phyloP scores from a whole-genome alignment of 768 basidiomycete species.

The Suillus cothurnatus region DNA sequence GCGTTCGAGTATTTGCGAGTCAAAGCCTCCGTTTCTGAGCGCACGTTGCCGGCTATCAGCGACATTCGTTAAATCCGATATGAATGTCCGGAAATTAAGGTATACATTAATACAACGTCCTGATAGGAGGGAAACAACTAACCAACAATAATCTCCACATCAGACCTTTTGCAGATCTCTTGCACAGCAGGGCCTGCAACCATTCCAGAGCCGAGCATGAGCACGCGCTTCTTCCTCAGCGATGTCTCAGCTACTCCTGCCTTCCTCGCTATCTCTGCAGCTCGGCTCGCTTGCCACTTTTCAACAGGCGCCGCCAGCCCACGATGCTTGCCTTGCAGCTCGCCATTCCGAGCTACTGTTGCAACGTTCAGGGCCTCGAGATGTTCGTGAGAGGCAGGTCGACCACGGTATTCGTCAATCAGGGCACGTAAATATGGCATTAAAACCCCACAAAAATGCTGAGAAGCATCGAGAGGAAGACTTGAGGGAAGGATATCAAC shows the following conservation, averaged over 20 bases:
- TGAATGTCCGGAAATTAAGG: slow-evolving; percentile 12
- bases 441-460: slow-evolving; percentile 70
- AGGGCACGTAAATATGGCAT: slow-evolving; percentile 67
- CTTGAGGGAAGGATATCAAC: slow-evolving; percentile 91
- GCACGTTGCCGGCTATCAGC: slow-evolving; percentile 69
- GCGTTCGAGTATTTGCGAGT: slow-evolving; percentile 50
- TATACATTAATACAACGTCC: slow-evolving; percentile 18
- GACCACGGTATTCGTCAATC: slow-evolving; percentile 43
- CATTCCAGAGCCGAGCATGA: slow-evolving; percentile 94
- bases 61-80: slow-evolving; percentile 9
- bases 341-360: slow-evolving; percentile 66
- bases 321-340: slow-evolving; percentile 50
- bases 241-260: slow-evolving; percentile 2
- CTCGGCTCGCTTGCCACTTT: slow-evolving; percentile 35
- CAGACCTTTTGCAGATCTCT: slow-evolving; percentile 60
- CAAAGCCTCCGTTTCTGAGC: slow-evolving; percentile 55
- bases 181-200: slow-evolving; percentile 89
- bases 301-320: slow-evolving; percentile 62
- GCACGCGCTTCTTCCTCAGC: slow-evolving; percentile 58
- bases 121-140: slow-evolving; percentile 32
- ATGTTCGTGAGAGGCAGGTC: slow-evolving; percentile 24
- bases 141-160: slow-evolving; percentile 81
- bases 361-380: slow-evolving; percentile 61
- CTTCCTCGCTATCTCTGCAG: slow-evolving; percentile 1
- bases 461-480: slow-evolving; percentile 79